Conservation (phyloP, 2,329 filamentous ascomycete species). For the Teratosphaeria zuluensis region DNA sequence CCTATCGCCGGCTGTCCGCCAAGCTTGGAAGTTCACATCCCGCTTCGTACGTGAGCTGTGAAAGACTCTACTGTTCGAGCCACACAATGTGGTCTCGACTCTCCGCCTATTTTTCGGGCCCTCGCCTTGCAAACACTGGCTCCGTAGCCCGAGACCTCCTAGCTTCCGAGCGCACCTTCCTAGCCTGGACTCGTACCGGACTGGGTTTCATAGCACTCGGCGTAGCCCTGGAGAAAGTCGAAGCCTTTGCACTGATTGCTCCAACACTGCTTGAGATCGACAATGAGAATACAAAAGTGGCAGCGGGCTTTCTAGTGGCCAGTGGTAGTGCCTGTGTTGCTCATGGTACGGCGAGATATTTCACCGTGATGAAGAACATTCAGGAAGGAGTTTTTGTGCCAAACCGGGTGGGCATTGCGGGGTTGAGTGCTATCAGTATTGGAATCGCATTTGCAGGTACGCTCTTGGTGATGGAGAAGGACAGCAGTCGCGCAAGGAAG, state of each 20-base stretch:
- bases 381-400: slow-evolving; percentile 36
- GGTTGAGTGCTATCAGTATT: slow-evolving; percentile 21
- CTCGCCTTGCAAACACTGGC: slow-evolving; percentile 35
- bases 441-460: slow-evolving; percentile 22
- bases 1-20: no score
- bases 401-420: slow-evolving; percentile 21
- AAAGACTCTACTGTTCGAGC: no score
- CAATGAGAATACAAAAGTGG: slow-evolving; percentile 22
- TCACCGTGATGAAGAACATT: slow-evolving; percentile 33
- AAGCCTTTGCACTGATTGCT: slow-evolving; percentile 25
- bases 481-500: slow-evolving; percentile 7
- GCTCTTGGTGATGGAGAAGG: slow-evolving; percentile 20
- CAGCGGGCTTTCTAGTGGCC: slow-evolving; percentile 31
- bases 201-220: slow-evolving; percentile 45
- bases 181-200: slow-evolving; percentile 44
- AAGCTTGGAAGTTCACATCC: no score
- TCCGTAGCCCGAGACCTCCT: slow-evolving; percentile 44
- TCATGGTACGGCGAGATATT: slow-evolving; percentile 41
- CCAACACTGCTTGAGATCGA: slow-evolving; percentile 20
- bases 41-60: no score
- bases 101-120: slow-evolving; percentile 7
- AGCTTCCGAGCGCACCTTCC: slow-evolving; percentile 45
- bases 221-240: slow-evolving; percentile 42
- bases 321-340: slow-evolving; percentile 38
- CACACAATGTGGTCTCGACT: neutral